Base-by-base conservation (phyloP, 352 stramenopile genomes). In the Phytophthora melonis region DNA sequence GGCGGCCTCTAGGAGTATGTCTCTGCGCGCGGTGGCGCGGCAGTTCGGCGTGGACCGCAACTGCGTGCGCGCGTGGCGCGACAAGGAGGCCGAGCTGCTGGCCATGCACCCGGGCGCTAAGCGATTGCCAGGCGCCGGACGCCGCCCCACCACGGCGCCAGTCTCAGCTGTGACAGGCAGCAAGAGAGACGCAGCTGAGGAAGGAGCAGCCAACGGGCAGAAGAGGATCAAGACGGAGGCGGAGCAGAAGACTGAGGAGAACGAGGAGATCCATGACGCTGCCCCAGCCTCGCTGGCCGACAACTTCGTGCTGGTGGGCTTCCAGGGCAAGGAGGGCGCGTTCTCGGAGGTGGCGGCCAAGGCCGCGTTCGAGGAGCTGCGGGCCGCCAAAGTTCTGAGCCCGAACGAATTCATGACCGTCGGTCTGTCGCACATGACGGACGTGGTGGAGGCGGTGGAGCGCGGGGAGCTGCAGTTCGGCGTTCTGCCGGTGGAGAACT, bases 1-100 rank as follows among this genome's bases (percentile, higher is more conserved):
- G 47, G 79, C 83, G 54, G 84, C 82, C 1, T 77, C 79, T 32
- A 88, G 88, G 62, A 74, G 58, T 58, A 75, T 85, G 61, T 92
- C 84, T 45, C 71, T 93, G 39, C 81, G 82, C 14, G 78, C 82
- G 0, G 83, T 88, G 16, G 84, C 86, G 39, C 80, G 78, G 18
- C 84, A 86, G 52, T 92, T 86, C 78, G 88, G 88, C 61, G 83
- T 91, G 23, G 84, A 92, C 66, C 83, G 84, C 70, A 93, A 91
- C 74, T 92, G 83, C 66, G 88, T 93, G 53, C 83, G 87, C 58
- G 73, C 83, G 62, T 93, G 84, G 84, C 65, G 83, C 2, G 82
- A 91, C 62, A 88, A 91, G 66, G 83, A 93, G 65, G 53, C 73
- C 39, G 80, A 90, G 64, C 78, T 93, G 3, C 54, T 84, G 32